phyloP scores from a whole-genome alignment of 2,329 filamentous ascomycete genomes.

The Aschersonia sp. region DNA sequence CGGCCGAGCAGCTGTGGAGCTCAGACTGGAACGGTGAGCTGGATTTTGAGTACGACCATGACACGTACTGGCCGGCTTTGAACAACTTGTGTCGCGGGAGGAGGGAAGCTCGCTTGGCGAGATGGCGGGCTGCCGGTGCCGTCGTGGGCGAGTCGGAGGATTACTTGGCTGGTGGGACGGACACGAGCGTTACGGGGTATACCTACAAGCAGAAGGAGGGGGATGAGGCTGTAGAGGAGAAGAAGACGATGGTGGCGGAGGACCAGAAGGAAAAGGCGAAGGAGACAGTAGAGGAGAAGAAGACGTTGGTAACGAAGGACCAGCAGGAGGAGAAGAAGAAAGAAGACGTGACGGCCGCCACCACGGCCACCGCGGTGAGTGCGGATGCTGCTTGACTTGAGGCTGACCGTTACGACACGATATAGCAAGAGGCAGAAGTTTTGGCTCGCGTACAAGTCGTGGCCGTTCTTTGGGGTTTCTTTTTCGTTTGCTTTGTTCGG shows the following conservation, averaged over 20 bases:
- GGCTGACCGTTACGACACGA: too few relatives aligned
- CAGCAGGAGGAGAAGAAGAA: too few relatives aligned
- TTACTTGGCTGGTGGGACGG: conserved; percentile 57
- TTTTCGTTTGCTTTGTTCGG: too few relatives aligned
- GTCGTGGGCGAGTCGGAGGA: conserved; percentile 75
- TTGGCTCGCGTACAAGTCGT: too few relatives aligned
- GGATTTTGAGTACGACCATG: conserved; percentile 85
- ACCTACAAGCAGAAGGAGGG: conserved; percentile 6
- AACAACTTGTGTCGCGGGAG: conserved; percentile 54
- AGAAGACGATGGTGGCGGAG: not conserved
- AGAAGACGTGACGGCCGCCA: too few relatives aligned
- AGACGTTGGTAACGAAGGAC: too few relatives aligned
- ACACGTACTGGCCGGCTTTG: conserved; percentile 77
- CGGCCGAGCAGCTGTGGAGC: conserved; percentile 68
- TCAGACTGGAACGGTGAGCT: conserved; percentile 61
- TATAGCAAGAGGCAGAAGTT: too few relatives aligned
- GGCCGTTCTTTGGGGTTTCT: too few relatives aligned
- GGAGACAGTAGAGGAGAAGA: not conserved
- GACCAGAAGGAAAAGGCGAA: not conserved
- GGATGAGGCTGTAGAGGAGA: not conserved
- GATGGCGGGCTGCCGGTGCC: conserved; percentile 73
- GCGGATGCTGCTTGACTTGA: too few relatives aligned
- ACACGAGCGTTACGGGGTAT: conserved; percentile 18
- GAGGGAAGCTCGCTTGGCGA: conserved; percentile 43
- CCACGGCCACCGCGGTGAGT: too few relatives aligned